These are phyloP conservation scores for Penicillium sp. DNA, from an alignment of 2,329 filamentous ascomycete species.

Conservation along the genomic window DNA sequence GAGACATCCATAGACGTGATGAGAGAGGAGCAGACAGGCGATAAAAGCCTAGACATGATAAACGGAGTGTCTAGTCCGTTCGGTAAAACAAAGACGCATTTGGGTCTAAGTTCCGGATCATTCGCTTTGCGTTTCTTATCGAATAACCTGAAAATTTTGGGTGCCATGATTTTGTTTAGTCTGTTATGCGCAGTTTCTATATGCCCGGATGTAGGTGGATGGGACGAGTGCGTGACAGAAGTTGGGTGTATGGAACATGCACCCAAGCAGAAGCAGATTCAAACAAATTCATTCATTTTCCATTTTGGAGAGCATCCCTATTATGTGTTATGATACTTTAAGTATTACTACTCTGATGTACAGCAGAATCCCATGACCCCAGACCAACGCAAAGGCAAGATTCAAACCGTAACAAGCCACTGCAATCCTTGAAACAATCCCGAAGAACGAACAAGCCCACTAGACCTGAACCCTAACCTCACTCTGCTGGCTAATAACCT, in stretches of 20 bases:
- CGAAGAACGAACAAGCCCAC: neutral
- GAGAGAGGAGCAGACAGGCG: neutral
- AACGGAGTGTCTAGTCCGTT: conserved; percentile 1
- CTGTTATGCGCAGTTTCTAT: too few relatives aligned
- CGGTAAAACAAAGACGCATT: conserved; percentile 3
- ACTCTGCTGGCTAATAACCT: conserved; percentile 34
- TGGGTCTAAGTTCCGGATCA: too few relatives aligned
- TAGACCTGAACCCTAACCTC: conserved; percentile 23
- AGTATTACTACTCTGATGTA: neutral
- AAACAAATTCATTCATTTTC: neutral
- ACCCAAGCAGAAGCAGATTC: neutral
- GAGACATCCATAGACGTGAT: conserved; percentile 2
- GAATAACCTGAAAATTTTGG: too few relatives aligned
- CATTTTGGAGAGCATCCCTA: neutral
- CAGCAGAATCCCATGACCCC: neutral
- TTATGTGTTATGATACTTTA: neutral
- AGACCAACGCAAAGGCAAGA: neutral
- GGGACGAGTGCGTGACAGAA: too few relatives aligned
- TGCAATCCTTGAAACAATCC: neutral
- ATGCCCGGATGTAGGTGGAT: too few relatives aligned
- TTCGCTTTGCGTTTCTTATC: too few relatives aligned
- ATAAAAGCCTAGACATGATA: conserved; percentile 3
- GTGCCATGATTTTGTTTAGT: too few relatives aligned
- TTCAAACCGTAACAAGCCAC: too few relatives aligned
- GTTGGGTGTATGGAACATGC: too few relatives aligned